Base-by-base conservation (phyloP, 805 yeast genomes). In the Lipomyces oligophaga region DNA sequence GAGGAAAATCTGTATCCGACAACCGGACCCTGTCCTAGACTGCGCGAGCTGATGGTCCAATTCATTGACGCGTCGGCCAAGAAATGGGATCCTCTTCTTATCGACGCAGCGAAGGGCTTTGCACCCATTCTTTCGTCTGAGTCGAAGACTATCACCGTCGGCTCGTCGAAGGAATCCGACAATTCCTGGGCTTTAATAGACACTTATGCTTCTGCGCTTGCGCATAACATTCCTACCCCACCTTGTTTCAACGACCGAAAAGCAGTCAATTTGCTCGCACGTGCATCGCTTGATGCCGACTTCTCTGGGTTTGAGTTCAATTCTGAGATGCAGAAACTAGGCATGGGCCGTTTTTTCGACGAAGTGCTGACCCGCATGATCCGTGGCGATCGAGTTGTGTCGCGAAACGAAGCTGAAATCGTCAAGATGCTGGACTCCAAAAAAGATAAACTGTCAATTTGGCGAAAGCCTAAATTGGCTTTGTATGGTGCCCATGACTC, bases 401-500 rank as follows among this genome's bases (percentile, higher is more conserved):
- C 45, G 7, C 43, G 34, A n/a, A 43, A 41, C 30, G 41, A 38
- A 5, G 38, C 25, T 4, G 54, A 38, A 34, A 47, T 42, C 13
- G 41, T 38, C 13, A 39, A 43, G 18, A 32, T 43, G 38, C 36
- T 41, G 24, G 42, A 46, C 10, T 20, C 25, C 13, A 10, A 18
- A 13, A 20, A 21, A 25, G 38, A 26, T 8, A 25, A n/a, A 20
- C 8, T 37, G 13, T 32, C 15, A 25, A 18, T 24, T 19, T 16
- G 43, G 16, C 28, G 38, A 21, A 24, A 42, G 11, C 54, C 48
- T 10, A 35, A 38, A 32, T 31, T 54, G 20, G 57, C 51, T 3
- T 25, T 55, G n/a, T 55, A 55, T 22, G 58, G 49, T 5, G 58
- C 58, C 13, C 58, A 55, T 26, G 58, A 55, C 31, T 49, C 58